Percentiles rank a stretch among this genome's conserved stretches.
Conservation (phyloP, 371 early-diverging fungal species). For the Mortierella sp. region DNA sequence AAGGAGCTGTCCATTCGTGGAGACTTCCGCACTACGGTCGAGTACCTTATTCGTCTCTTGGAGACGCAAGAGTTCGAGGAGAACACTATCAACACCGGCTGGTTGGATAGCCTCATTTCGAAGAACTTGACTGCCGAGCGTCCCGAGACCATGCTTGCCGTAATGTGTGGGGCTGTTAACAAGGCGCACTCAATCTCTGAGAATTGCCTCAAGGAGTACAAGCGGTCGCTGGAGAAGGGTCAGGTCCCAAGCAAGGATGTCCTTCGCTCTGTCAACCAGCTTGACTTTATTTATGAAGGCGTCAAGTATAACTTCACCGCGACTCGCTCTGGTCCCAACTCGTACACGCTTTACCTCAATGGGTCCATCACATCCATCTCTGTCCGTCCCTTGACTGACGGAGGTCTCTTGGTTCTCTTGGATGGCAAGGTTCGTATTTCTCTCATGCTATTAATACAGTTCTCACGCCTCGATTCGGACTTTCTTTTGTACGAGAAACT, state of each 20-base stretch:
- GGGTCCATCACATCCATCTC: conserved; percentile 85
- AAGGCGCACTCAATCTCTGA: conserved; percentile 80
- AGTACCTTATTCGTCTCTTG: conserved; percentile 94
- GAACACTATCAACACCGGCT: conserved; percentile 94
- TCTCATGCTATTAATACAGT: background rate
- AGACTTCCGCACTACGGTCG: conserved; percentile 98
- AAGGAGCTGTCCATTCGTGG: conserved; percentile 98
- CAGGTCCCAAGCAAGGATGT: conserved; percentile 86
- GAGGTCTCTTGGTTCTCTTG: conserved; percentile 91
- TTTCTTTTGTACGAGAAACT: background rate
- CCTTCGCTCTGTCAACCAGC: conserved; percentile 77
- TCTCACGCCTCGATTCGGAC: background rate
- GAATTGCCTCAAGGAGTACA: conserved; percentile 78
- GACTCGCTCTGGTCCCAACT: conserved; percentile 82
- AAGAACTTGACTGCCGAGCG: conserved; percentile 90
- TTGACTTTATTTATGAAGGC: conserved; percentile 93
- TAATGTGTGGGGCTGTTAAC: conserved; percentile 92
- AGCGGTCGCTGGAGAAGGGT: conserved; percentile 86
- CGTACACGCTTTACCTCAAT: conserved; percentile 83
- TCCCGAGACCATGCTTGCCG: conserved; percentile 89
- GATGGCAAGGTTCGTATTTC: conserved; percentile 74
- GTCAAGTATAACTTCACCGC: conserved; percentile 89
- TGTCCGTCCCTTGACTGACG: conserved; percentile 89
- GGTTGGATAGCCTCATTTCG: conserved; percentile 96
- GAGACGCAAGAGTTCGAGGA: conserved; percentile 91